These are phyloP conservation scores for Alternaria rosae DNA, from an alignment of 2,329 filamentous ascomycete genomes.

Conservation along the genomic window DNA sequence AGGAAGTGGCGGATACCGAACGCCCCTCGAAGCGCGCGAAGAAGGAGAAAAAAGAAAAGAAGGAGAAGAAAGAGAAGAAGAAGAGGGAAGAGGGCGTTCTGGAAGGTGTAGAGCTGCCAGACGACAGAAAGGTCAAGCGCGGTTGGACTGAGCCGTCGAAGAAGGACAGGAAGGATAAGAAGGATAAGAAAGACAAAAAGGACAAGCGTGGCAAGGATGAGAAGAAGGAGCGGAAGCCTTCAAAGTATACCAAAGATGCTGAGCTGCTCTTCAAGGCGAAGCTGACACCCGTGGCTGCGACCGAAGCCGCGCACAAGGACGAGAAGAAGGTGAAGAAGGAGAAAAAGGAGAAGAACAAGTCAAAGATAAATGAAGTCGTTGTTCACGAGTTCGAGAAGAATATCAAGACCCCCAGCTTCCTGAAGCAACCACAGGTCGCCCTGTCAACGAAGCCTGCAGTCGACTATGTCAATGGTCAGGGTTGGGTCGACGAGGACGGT, in stretches of 20 bases:
- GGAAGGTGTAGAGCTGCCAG: slow-evolving; percentile 74
- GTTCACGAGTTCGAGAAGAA: slow-evolving; percentile 92
- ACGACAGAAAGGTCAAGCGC: slow-evolving; percentile 81
- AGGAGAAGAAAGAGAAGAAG: slow-evolving; percentile 55
- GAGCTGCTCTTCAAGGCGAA: slow-evolving; percentile 88
- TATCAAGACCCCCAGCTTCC: slow-evolving; percentile 80
- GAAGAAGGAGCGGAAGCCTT: slow-evolving; percentile 67
- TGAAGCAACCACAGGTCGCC: slow-evolving; percentile 65
- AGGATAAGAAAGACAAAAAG: slow-evolving; percentile 52
- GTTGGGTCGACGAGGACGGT: slow-evolving; percentile 85
- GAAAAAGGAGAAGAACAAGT: slow-evolving; percentile 68
- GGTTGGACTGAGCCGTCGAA: slow-evolving; percentile 80
- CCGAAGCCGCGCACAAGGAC: slow-evolving; percentile 47
- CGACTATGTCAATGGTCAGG: slow-evolving; percentile 81
- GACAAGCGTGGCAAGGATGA: slow-evolving; percentile 62
- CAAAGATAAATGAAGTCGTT: slow-evolving; percentile 62
- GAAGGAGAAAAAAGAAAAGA: slow-evolving; percentile 55
- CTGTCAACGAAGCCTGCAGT: slow-evolving; percentile 57
- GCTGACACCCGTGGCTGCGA: slow-evolving; percentile 61
- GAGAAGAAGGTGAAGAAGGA: slow-evolving; percentile 61
- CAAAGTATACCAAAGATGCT: slow-evolving; percentile 79
- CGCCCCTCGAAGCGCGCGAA: slow-evolving; percentile 59
- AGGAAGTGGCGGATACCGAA: slow-evolving; percentile 52
- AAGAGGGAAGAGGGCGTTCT: slow-evolving; percentile 61
- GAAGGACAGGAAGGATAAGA: slow-evolving; percentile 56